These are phyloP conservation scores for Talaromyces sp. DNA, from an alignment of 2,329 filamentous ascomycete genomes.

Conservation along the genomic window DNA sequence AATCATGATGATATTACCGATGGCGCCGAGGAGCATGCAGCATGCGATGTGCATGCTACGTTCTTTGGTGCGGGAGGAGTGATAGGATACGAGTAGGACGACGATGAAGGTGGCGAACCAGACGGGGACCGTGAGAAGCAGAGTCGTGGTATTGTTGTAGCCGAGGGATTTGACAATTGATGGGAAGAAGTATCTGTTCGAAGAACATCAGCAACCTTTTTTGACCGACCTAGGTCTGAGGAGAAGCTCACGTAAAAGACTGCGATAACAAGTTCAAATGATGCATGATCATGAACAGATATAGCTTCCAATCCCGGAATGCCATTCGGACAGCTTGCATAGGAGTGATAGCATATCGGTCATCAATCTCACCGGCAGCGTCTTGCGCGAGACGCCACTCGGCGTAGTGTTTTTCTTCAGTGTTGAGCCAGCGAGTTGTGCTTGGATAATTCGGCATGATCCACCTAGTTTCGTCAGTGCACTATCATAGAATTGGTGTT, in stretches of 20 bases:
- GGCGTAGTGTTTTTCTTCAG: not conserved
- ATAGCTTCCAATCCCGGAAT: conserved; percentile 2
- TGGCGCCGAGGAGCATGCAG: not conserved
- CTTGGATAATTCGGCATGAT: not conserved
- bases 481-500: not conserved
- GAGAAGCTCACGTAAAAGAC: not conserved
- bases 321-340: conserved; percentile 2
- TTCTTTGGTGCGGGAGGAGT: not conserved
- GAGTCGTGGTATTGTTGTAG: not conserved
- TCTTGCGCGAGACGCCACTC: conserved; percentile 7
- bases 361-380: conserved; percentile 4
- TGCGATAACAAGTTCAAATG: not conserved
- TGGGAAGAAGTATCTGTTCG: not conserved
- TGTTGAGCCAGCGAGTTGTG: not conserved
- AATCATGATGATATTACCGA: not conserved
- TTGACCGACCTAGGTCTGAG: too few relatives aligned
- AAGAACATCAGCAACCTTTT: not conserved
- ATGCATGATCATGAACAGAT: not conserved
- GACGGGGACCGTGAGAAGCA: not conserved
- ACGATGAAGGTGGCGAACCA: not conserved
- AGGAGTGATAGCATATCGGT: conserved; percentile 8
- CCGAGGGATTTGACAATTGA: not conserved
- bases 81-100: not conserved
- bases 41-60: not conserved
- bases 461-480: not conserved